phyloP scores from a whole-genome alignment of 2,329 filamentous ascomycete genomes.

The Ophiostoma sp. region DNA sequence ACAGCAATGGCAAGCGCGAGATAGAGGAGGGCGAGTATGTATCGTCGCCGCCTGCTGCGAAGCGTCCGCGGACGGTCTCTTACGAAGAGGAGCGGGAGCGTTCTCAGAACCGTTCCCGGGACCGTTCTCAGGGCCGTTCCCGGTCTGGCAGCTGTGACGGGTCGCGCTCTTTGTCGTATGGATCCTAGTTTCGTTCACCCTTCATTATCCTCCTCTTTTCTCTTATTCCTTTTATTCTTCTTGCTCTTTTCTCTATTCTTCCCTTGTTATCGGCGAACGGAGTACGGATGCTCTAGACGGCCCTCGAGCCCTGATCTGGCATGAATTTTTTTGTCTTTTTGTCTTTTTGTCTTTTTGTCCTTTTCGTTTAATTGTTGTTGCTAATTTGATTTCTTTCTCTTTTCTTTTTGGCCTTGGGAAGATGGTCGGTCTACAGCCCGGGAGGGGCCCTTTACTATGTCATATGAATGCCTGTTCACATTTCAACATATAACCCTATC shows the following conservation, averaged over 20 bases:
- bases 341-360: background rate
- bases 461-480: background rate
- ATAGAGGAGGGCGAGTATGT: slow-evolving; percentile 32
- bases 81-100: slow-evolving; percentile 26
- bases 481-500: background rate
- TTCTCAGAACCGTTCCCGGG: slow-evolving; percentile 27
- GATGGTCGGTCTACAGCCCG: background rate
- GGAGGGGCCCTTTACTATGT: background rate
- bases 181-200: slow-evolving; percentile 5
- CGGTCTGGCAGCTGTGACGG: slow-evolving; percentile 1
- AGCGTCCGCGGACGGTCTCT: slow-evolving; percentile 7
- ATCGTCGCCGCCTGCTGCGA: slow-evolving; percentile 14
- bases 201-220: slow-evolving; percentile 6
- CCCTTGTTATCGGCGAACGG: slow-evolving; percentile 15
- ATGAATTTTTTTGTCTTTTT: slow-evolving; percentile 9
- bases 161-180: slow-evolving; percentile 14
- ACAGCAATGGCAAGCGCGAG: slow-evolving; percentile 40
- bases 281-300: slow-evolving; percentile 8
- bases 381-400: background rate
- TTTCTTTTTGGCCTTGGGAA: background rate
- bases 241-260: background rate
- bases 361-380: background rate
- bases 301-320: slow-evolving; percentile 2
- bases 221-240: background rate
- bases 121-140: slow-evolving; percentile 23